Base-by-base conservation (phyloP, 1,284 basidiomycete genomes). In the Boletellus deceptivus region DNA sequence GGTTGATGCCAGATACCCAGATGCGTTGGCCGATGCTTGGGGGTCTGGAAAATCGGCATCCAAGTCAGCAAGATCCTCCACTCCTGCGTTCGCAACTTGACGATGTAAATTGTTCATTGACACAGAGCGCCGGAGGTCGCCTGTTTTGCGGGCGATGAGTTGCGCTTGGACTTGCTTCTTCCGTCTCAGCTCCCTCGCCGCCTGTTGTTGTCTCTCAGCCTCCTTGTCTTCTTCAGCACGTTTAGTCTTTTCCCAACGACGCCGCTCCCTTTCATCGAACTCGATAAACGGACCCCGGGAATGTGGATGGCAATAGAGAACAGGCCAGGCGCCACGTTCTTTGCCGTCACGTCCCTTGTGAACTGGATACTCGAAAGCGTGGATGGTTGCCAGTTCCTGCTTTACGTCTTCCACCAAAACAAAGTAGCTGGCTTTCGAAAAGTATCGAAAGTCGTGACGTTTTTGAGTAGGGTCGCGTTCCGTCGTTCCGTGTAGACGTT, bases 401-500 rank as follows among this genome's bases (percentile, higher is more conserved):
- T 82, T 84, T 53, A 93, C 82, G 63, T 99, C 97, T 67, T 98
- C 95, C 24, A 99, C 83, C 37, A 99, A 79, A 27, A 98, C 77
- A 68, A 92, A 98, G 65, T 80, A 86, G 50, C 80, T 84, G 43
- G 81, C 79, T 48, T 86, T 84, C 27, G 82, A 74, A 70, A 99
- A 99, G 70, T 99, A 99, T 57, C 83, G 83, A 64, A 84, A 94
- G 70, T 96, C 93, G 54, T 89, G 83, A 42, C 94, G 83, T 51
- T 84, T 89, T 47, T 95, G 90, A 11, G 82, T 85, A 1, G 92
- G 86, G 70, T 99, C 97, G 36, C 95, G 87, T 73, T 99, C 97
- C 24, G 69, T 71, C 4, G 83, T 86, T 41, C 97, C 97, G 59
- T 93, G 84, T 36, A 93, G 72, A 57, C 86, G 86, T 68, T 99